Evolutionary conservation across 352 stramenopile genomes (phyloP).

Genomic region (Phytopythium litorale): DNA sequence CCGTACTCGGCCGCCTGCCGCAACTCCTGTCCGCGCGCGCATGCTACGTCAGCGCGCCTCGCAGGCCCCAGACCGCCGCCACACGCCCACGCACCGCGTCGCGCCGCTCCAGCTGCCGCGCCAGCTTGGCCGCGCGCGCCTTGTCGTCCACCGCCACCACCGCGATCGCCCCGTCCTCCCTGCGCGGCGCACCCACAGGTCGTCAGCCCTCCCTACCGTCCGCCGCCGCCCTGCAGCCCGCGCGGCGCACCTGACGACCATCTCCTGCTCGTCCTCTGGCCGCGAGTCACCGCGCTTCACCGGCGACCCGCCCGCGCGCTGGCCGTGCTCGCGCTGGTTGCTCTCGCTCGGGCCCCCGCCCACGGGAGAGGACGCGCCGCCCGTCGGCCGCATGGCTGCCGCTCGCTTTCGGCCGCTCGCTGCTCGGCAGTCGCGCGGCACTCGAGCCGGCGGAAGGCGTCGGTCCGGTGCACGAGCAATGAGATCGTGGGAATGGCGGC

Average conservation of each 20-base stretch:
- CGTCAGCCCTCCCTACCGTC: not conserved
- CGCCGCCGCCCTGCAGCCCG: not conserved
- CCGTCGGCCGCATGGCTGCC: not conserved
- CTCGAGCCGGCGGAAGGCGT: too few species aligned
- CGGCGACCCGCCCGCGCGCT: conserved; percentile 8
- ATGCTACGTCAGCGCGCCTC: not conserved
- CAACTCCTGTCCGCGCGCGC: conserved; percentile 41
- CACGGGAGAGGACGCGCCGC: not conserved
- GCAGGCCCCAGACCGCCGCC: not conserved
- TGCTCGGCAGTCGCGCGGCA: not conserved
- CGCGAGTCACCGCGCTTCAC: not conserved
- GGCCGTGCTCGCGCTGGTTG: conserved; percentile 10
- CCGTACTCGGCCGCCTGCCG: conserved; percentile 77
- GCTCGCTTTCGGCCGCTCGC: not conserved
- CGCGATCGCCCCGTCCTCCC: conserved; percentile 56
- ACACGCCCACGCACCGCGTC: conserved; percentile 24
- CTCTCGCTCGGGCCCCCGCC: too few species aligned
- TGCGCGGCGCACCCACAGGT: conserved; percentile 9
- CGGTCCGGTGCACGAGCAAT: too few species aligned
- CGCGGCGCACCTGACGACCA: conserved; percentile 51
- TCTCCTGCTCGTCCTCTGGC: conserved; percentile 45
- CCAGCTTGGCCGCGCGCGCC: conserved; percentile 36
- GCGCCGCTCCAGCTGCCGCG: conserved; percentile 40
- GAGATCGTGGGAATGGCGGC: too few species aligned
- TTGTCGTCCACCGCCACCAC: conserved; percentile 45